Percentiles rank a stretch among this genome's conserved stretches.
Conservation (phyloP, 2,329 filamentous ascomycete genomes). For the Calonectria pauciramosa region DNA sequence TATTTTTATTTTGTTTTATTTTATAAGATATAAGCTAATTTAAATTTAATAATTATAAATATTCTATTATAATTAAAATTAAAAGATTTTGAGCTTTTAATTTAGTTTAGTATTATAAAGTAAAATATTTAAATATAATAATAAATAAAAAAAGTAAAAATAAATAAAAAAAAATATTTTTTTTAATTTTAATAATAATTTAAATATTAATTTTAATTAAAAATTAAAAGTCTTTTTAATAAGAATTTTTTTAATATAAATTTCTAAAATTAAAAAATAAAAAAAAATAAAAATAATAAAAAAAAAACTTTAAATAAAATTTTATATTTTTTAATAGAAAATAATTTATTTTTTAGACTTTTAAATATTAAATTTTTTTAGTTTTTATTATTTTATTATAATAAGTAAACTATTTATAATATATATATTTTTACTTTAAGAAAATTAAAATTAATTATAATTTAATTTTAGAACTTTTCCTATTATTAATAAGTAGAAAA, state of each 20-base stretch:
- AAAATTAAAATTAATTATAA: neutral
- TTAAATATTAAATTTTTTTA: neutral
- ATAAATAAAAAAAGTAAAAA: neutral
- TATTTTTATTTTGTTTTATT: too few species aligned
- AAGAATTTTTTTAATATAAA: neutral
- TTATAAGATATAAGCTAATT: too few species aligned
- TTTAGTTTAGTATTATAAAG: neutral
- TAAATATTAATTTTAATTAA: neutral
- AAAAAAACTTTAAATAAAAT: neutral
- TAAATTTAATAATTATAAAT: neutral
- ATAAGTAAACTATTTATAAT: constrained; percentile 1
- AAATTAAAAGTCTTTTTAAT: neutral
- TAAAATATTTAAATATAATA: neutral
- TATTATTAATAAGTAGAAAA: neutral
- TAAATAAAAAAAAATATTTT: neutral
- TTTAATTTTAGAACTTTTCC: neutral
- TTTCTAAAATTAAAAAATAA: neutral
- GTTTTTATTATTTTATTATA: constrained; percentile 3
- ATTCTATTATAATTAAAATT: neutral
- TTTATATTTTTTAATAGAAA: neutral
- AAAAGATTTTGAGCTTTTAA: neutral
- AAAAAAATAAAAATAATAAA: neutral
- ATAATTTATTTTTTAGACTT: neutral
- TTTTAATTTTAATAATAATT: neutral
- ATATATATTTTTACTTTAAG: too few species aligned